Conservation (phyloP, 108 stramenopile genomes). For the Fragilariopsis cylindrus region DNA sequence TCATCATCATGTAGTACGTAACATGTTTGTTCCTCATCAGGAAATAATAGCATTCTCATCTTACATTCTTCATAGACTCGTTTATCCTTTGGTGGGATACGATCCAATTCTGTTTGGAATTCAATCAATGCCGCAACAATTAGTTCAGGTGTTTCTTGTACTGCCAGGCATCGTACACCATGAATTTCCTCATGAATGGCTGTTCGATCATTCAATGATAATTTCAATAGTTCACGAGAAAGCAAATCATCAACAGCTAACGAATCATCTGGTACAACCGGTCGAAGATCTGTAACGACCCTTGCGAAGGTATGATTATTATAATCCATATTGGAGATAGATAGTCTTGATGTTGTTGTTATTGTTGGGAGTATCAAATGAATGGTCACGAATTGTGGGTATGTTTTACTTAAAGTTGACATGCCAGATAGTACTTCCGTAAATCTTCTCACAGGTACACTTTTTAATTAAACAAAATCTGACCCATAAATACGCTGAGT, state of each 20-base stretch:
- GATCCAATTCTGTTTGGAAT: conserved; percentile 5
- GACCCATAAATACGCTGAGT: too few species aligned
- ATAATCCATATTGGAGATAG: too few species aligned
- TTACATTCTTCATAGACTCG: conserved; percentile 7
- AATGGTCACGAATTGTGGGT: too few species aligned
- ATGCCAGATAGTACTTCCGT: too few species aligned
- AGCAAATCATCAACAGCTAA: conserved; percentile 5
- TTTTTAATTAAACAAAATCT: too few species aligned
- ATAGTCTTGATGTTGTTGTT: too few species aligned
- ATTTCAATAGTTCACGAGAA: background rate
- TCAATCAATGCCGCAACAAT: background rate
- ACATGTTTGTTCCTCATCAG: conserved; percentile 1
- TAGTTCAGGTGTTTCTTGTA: conserved; percentile 2
- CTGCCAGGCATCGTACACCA: conserved; percentile 12
- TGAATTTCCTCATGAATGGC: conserved; percentile 21
- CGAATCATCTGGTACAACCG: background rate
- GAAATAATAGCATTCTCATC: background rate
- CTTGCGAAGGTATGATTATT: too few species aligned
- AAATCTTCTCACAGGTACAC: too few species aligned
- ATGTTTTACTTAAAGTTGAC: too few species aligned
- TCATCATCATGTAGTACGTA: conserved; percentile 15
- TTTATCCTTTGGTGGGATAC: conserved; percentile 1
- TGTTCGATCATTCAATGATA: conserved; percentile 2
- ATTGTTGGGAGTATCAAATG: too few species aligned
- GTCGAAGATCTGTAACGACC: too few species aligned